phyloP scores from a whole-genome alignment of 345 rosid species.

The Populus euphratica region DNA sequence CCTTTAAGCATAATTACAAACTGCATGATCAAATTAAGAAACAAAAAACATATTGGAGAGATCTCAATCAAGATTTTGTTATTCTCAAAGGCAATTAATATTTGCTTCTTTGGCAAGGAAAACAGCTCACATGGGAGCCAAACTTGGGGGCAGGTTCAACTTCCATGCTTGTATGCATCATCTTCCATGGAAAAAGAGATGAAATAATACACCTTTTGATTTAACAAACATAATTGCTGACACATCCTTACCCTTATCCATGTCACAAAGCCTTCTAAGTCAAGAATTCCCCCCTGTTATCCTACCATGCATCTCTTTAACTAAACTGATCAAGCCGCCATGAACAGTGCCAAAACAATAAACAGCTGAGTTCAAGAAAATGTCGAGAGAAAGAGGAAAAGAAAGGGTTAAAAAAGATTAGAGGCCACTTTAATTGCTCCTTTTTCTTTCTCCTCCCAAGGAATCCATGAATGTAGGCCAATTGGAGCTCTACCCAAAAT shows the following conservation, averaged over 20 bases:
- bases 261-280: constrained; percentile 19
- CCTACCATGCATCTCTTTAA: background rate
- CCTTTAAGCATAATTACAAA: background rate
- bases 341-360: background rate
- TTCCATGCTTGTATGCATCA: background rate
- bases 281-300: background rate
- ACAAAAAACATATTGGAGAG: background rate
- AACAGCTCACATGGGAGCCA: constrained; percentile 1
- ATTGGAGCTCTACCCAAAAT: background rate
- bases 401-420: background rate
- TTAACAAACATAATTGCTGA: constrained; percentile 24
- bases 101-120: background rate
- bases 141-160: background rate
- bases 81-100: background rate
- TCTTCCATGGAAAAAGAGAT: background rate
- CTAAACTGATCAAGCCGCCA: background rate
- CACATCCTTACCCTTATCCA: constrained; percentile 26
- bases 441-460: background rate
- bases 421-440: background rate
- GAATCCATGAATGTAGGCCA: background rate
- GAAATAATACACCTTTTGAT: background rate
- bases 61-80: background rate
- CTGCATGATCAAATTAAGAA: background rate
- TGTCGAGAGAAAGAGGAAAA: background rate
- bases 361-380: constrained; percentile 3